Conservation (phyloP, 495 filamentous ascomycete species). For the Podospora tetraspora region DNA sequence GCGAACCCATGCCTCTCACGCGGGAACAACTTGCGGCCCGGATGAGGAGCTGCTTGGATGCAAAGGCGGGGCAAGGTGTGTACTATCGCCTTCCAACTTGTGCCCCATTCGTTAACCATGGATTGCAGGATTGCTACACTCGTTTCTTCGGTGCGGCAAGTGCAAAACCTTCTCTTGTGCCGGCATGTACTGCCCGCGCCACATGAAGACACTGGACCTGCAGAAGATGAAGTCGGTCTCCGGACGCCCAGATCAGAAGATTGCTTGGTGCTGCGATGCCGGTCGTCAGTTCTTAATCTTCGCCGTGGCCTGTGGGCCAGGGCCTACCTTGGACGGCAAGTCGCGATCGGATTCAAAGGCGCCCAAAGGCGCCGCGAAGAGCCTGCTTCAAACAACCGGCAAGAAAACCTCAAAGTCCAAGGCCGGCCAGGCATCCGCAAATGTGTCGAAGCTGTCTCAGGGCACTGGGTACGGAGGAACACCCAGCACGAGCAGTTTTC, state of each 20-base stretch:
- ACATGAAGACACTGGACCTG: background rate
- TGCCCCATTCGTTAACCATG: background rate
- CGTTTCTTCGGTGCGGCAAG: background rate
- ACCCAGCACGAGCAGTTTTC: background rate
- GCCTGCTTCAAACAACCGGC: background rate
- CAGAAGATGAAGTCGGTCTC: background rate
- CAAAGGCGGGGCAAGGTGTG: background rate
- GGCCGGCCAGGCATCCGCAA: background rate
- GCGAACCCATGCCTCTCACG: background rate
- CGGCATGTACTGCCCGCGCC: background rate
- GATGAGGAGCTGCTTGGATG: background rate
- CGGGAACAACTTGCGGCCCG: background rate
- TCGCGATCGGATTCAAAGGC: background rate
- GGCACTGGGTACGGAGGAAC: conserved; percentile 24
- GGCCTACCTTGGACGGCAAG: background rate
- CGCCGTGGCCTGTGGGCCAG: conserved; percentile 30
- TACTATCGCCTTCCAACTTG: background rate
- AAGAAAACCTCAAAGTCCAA: background rate
- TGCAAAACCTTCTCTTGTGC: conserved; percentile 5
- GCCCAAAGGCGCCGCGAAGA: background rate
- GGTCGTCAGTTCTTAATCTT: conserved; percentile 31
- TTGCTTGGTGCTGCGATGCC: conserved; percentile 32
- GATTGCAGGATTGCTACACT: background rate
- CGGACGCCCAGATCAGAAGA: conserved; percentile 1
- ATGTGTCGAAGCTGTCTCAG: conserved; percentile 16